Evolutionary conservation across 805 yeast species (phyloP), one percentile per base, ranked within the genome.

Genomic region (Yueomyces sp.): DNA sequence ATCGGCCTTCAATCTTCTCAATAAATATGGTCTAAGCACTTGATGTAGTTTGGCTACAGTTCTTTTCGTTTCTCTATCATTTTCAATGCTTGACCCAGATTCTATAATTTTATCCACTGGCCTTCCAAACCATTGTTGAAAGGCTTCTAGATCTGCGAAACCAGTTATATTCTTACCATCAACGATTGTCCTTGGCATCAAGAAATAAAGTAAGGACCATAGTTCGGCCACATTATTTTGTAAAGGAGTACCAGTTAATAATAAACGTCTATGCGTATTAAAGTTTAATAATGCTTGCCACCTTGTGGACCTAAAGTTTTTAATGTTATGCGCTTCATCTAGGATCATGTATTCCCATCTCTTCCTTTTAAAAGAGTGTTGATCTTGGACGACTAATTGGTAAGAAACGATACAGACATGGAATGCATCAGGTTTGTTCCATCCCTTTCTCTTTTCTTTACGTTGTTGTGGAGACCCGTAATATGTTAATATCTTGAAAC

Each of bases 251-350:
- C 99, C 99, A 0, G 99, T 92, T 41, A 92, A 67, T 44, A 92
- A 65, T 42, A 92, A 65, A 48, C 99, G 73, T 58, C 94, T 75
- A 54, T 82, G 90, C 1, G 97, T 85, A 54, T 90, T 92, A 67
- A 92, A 92, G 59, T 94, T 94, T 50, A 92, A 68, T 42, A 92
- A 67, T 0, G 97, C 94, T 65, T 85, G 92, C 99, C 99, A 92
- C 52, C 99, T 75, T 46, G 90, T 92, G 1, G 97, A 90, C 52
- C 96, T 72, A 66, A 92, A 92, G 54, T 92, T 92, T 59, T 92
- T 92, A 65, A 92, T 92, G 54, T 92, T 92, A 61, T 92, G 99
- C 0, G 99, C 99, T 59, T 92, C 99, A 65, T 92, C 99, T 45
- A 88, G 68, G 53, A 92, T 87, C 96, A 92, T 85, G 62, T 90